These are phyloP conservation scores for Colletotrichum abscissum DNA, from an alignment of 2,329 filamentous ascomycete genomes.

Conservation along the genomic window DNA sequence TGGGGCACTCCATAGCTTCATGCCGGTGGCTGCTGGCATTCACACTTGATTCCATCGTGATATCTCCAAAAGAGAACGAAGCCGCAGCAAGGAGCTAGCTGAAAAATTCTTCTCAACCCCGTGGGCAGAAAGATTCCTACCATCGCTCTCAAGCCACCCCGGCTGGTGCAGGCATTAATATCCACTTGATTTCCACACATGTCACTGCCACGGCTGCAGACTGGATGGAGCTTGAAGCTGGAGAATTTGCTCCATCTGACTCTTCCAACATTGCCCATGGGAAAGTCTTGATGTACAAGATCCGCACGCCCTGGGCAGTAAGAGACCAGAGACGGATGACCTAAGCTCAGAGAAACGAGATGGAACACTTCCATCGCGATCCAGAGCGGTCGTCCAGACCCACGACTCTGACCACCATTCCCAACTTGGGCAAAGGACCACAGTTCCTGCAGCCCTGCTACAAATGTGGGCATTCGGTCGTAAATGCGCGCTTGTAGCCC, in stretches of 20 bases:
- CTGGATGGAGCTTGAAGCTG: neutral
- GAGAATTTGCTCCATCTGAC: neutral
- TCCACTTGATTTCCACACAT: slow-evolving; percentile 29
- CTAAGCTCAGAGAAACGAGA: neutral
- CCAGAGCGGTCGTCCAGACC: slow-evolving; percentile 21
- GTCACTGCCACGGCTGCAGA: slow-evolving; percentile 24
- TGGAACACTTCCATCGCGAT: slow-evolving; percentile 29
- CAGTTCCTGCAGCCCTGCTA: slow-evolving; percentile 35
- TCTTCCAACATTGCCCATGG: neutral
- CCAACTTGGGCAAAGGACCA: slow-evolving; percentile 20
- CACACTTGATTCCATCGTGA: too few species aligned
- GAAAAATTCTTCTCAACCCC: slow-evolving; percentile 15
- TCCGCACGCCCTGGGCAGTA: neutral
- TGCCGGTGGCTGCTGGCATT: neutral
- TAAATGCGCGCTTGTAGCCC: neutral
- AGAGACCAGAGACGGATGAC: neutral
- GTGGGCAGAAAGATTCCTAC: neutral
- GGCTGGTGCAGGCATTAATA: neutral
- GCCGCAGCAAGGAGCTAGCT: neutral
- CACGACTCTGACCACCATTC: slow-evolving; percentile 20
- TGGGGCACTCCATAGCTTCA: slow-evolving; percentile 7
- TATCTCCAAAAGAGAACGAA: neutral
- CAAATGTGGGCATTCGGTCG: neutral
- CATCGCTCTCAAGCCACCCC: neutral
- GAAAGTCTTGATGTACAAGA: neutral